A percentile compares a stretch with the other conserved stretches of the same genome.
phyloP scores from a whole-genome alignment of 257 asterid species.

The Ophiorrhiza pumila region DNA sequence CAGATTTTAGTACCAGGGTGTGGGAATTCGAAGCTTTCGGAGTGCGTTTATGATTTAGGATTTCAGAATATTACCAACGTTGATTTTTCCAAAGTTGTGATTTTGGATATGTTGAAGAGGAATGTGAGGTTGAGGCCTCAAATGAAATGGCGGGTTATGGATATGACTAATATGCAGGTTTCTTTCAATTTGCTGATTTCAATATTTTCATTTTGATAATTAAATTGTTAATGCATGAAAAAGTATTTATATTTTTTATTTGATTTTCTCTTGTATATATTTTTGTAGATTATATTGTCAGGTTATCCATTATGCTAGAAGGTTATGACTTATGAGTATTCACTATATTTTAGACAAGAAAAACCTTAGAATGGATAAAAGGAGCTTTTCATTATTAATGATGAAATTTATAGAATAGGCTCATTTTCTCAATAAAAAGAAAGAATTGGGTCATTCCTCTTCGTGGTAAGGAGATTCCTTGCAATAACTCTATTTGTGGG shows the following conservation, averaged over 20 bases:
- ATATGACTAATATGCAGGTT: conserved; percentile 90
- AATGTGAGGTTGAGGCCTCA: conserved; percentile 69
- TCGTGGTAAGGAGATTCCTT: neutral
- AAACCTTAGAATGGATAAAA: neutral
- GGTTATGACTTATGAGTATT: neutral
- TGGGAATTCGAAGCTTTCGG: conserved; percentile 93
- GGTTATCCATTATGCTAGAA: neutral
- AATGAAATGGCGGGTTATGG: conserved; percentile 98
- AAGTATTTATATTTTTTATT: neutral
- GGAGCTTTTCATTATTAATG: neutral
- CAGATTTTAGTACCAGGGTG: conserved; percentile 84
- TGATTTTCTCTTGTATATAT: neutral
- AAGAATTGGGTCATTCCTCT: neutral
- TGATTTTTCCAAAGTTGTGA: conserved; percentile 90
- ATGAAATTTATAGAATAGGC: neutral
- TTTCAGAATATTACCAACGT: conserved; percentile 60
- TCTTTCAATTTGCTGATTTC: neutral
- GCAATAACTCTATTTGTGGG: neutral
- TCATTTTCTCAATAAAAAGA: neutral
- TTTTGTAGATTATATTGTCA: neutral
- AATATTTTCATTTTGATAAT: neutral
- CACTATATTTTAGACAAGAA: neutral
- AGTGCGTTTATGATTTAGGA: conserved; percentile 75
- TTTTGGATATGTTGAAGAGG: conserved; percentile 71
- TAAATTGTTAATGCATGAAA: neutral